Evolutionary conservation across 2,329 filamentous ascomycete genomes (phyloP).

Genomic region (Rasamsonia emersonii): DNA sequence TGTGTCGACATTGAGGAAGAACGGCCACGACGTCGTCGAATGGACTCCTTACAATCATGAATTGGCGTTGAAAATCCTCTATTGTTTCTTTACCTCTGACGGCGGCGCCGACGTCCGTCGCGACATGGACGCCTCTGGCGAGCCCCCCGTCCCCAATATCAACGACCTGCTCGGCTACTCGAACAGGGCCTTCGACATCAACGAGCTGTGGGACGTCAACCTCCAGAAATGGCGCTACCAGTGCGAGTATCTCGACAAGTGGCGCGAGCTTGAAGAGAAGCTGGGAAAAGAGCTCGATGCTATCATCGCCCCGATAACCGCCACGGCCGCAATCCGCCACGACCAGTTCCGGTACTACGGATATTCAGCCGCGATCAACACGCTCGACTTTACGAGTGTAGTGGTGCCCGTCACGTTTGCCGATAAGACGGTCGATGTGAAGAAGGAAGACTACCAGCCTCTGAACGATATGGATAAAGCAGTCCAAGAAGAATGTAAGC

Average conservation of each 20-base stretch:
- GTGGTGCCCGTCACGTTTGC: slow-evolving; percentile 39
- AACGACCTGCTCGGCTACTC: slow-evolving; percentile 16
- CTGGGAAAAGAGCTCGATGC: slow-evolving; percentile 23
- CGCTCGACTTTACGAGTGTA: slow-evolving; percentile 34
- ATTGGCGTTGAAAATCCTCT: not conserved
- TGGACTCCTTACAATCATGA: slow-evolving; percentile 4
- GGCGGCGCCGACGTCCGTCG: slow-evolving; percentile 15
- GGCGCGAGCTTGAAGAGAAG: slow-evolving; percentile 13
- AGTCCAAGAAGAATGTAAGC: slow-evolving; percentile 35
- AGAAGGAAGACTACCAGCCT: slow-evolving; percentile 26
- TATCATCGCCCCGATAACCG: slow-evolving; percentile 32
- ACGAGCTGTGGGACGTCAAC: slow-evolving; percentile 19
- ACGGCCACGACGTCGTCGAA: slow-evolving; percentile 6
- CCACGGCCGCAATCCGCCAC: slow-evolving; percentile 30
- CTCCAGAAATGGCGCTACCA: slow-evolving; percentile 28
- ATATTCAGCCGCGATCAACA: slow-evolving; percentile 28
- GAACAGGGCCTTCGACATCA: slow-evolving; percentile 15
- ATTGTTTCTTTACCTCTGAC: slow-evolving; percentile 1
- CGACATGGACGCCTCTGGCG: slow-evolving; percentile 22
- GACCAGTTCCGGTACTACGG: slow-evolving; percentile 32
- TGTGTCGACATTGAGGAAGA: slow-evolving; percentile 17
- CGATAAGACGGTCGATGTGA: slow-evolving; percentile 29
- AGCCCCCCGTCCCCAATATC: slow-evolving; percentile 31
- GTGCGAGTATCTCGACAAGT: slow-evolving; percentile 24
- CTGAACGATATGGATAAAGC: slow-evolving; percentile 32